These are phyloP conservation scores for Sclerospora graminicola DNA, from an alignment of 352 stramenopile genomes.

Conservation along the genomic window DNA sequence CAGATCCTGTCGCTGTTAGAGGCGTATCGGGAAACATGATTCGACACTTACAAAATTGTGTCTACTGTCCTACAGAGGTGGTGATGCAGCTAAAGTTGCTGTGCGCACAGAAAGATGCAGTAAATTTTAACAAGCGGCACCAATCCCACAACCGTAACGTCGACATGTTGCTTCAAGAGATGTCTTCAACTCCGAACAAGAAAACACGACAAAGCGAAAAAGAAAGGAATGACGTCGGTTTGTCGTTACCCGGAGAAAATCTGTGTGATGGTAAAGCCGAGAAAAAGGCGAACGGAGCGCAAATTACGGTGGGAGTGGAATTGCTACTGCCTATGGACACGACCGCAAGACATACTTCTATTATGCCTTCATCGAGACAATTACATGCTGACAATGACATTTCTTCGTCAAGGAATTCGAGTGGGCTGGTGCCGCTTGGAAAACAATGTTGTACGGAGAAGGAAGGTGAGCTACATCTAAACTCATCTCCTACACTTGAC, in stretches of 20 bases:
- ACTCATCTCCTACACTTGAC: too few relatives aligned
- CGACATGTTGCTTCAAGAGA: slow-evolving; percentile 28
- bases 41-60: slow-evolving; percentile 67
- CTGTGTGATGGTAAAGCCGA: not conserved
- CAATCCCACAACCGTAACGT: slow-evolving; percentile 28
- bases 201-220: slow-evolving; percentile 14
- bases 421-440: too few relatives aligned
- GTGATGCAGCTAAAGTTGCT: slow-evolving; percentile 54
- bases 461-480: too few relatives aligned
- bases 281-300: not conserved
- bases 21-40: slow-evolving; percentile 82
- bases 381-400: too few relatives aligned
- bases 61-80: slow-evolving; percentile 57
- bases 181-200: slow-evolving; percentile 12
- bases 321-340: slow-evolving; percentile 24
- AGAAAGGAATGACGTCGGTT: slow-evolving; percentile 2
- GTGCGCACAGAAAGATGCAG: slow-evolving; percentile 61
- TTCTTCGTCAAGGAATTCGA: too few relatives aligned
- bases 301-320: slow-evolving; percentile 15
- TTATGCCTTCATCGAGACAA: slow-evolving; percentile 6
- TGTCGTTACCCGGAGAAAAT: not conserved
- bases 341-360: slow-evolving; percentile 4
- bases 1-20: slow-evolving; percentile 31
- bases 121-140: slow-evolving; percentile 62
- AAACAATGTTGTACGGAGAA: too few relatives aligned